Evolutionary conservation across 2,329 filamentous ascomycete genomes (phyloP).

Genomic region (Aplosporella prunicola): DNA sequence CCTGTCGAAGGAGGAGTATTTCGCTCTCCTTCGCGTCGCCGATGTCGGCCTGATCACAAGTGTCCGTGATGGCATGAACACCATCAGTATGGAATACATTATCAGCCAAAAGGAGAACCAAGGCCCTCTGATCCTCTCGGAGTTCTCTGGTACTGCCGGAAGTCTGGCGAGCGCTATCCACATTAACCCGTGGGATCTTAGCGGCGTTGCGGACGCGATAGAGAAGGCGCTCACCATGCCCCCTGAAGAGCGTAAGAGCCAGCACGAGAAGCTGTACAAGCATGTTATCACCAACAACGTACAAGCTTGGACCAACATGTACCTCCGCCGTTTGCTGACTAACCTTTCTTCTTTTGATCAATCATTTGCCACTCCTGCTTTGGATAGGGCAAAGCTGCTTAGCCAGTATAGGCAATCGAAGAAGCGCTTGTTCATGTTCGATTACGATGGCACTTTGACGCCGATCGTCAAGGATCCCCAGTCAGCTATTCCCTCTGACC

Average conservation of each 20-base stretch:
- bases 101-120: slow-evolving; percentile 81
- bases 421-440: slow-evolving; percentile 92
- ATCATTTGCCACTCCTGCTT: slow-evolving; percentile 65
- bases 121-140: slow-evolving; percentile 84
- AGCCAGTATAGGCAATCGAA: slow-evolving; percentile 63
- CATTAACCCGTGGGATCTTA: slow-evolving; percentile 93
- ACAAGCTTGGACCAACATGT: slow-evolving; percentile 73
- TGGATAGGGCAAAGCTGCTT: slow-evolving; percentile 66
- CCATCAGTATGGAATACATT: slow-evolving; percentile 88
- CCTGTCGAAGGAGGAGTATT: slow-evolving; percentile 81
- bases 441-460: slow-evolving; percentile 95
- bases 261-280: slow-evolving; percentile 67
- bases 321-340: slow-evolving; percentile 67
- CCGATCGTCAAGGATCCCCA: slow-evolving; percentile 87
- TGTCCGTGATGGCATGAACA: slow-evolving; percentile 96
- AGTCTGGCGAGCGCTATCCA: slow-evolving; percentile 79
- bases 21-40: slow-evolving; percentile 79
- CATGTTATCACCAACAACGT: slow-evolving; percentile 83
- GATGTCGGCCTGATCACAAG: slow-evolving; percentile 93
- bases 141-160: slow-evolving; percentile 90
- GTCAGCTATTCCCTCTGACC: slow-evolving; percentile 77
- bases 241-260: slow-evolving; percentile 51
- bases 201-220: slow-evolving; percentile 74
- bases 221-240: slow-evolving; percentile 72
- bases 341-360: slow-evolving; percentile 71